Percentiles rank a stretch among this genome's conserved stretches.
Conservation (phyloP, 495 filamentous ascomycete species). For the Neurospora intermedia region DNA sequence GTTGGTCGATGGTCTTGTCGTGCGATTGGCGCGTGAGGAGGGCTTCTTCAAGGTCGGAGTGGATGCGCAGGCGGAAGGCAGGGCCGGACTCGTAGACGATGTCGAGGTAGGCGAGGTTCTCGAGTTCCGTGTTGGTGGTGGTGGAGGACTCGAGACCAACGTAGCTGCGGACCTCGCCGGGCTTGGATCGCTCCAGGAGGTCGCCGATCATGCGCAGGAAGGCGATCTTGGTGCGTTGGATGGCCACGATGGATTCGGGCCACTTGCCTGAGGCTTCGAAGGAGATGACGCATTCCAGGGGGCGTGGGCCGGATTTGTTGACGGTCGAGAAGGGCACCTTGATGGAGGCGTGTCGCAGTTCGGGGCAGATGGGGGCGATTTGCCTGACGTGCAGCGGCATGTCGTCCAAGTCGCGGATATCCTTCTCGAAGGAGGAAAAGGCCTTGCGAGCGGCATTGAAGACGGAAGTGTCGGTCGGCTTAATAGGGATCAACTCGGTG, state of each 20-base stretch:
- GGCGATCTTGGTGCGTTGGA: constrained; percentile 87
- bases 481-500: constrained; percentile 40
- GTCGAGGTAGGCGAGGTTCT: constrained; percentile 79
- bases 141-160: constrained; percentile 72
- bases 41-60: constrained; percentile 74
- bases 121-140: constrained; percentile 42
- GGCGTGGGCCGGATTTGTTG: constrained; percentile 24
- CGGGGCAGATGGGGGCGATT: constrained; percentile 56
- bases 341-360: constrained; percentile 63
- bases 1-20: constrained; percentile 52
- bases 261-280: constrained; percentile 91
- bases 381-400: constrained; percentile 74
- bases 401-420: constrained; percentile 62
- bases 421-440: constrained; percentile 60
- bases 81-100: constrained; percentile 59
- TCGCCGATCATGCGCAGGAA: constrained; percentile 76
- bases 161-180: constrained; percentile 42
- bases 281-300: constrained; percentile 62
- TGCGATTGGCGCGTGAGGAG: constrained; percentile 71
- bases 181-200: constrained; percentile 46
- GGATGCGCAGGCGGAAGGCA: constrained; percentile 56
- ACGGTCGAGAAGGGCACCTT: constrained; percentile 34
- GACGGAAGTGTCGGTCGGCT: constrained; percentile 28
- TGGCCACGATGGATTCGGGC: constrained; percentile 82
- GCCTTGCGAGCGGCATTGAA: constrained; percentile 47